Conservation (phyloP, 805 yeast genomes). For the Saturnispora besseyi region DNA sequence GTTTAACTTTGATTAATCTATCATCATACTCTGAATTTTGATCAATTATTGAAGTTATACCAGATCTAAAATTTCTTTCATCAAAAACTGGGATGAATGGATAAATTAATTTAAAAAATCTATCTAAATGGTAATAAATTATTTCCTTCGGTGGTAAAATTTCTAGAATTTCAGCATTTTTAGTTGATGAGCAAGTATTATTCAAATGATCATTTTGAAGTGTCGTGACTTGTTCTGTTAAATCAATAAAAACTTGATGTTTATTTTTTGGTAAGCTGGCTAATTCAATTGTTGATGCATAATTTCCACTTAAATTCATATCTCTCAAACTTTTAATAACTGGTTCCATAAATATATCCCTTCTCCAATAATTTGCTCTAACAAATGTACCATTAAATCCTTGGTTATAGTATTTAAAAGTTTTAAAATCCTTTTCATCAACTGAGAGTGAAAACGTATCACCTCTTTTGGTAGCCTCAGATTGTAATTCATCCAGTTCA, state of each 20-base stretch:
- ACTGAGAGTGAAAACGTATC: not conserved
- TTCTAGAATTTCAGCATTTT: constrained; percentile 8
- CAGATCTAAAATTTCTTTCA: constrained; percentile 29
- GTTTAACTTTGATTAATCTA: constrained; percentile 8
- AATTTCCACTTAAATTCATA: not conserved
- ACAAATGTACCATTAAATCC: constrained; percentile 4
- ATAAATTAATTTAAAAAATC: constrained; percentile 32
- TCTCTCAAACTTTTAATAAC: not conserved
- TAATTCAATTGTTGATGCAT: not conserved
- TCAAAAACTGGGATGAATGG: constrained; percentile 42
- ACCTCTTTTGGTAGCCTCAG: not conserved
- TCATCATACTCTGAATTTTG: constrained; percentile 5
- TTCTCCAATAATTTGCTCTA: constrained; percentile 2
- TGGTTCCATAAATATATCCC: constrained; percentile 1
- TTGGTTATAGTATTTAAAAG: not conserved
- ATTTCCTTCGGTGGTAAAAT: constrained; percentile 25
- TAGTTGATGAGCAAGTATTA: not conserved
- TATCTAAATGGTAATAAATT: constrained; percentile 30
- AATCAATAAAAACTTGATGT: constrained; percentile 9
- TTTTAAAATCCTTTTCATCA: not conserved
- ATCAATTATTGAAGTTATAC: constrained; percentile 28
- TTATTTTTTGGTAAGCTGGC: not conserved
- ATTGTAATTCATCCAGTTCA: constrained; percentile 1
- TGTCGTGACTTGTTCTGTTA: constrained; percentile 6
- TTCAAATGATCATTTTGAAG: not conserved